These are phyloP conservation scores for Trebouxia sp. DNA, from an alignment of 139 green algal species.

Conservation along the genomic window DNA sequence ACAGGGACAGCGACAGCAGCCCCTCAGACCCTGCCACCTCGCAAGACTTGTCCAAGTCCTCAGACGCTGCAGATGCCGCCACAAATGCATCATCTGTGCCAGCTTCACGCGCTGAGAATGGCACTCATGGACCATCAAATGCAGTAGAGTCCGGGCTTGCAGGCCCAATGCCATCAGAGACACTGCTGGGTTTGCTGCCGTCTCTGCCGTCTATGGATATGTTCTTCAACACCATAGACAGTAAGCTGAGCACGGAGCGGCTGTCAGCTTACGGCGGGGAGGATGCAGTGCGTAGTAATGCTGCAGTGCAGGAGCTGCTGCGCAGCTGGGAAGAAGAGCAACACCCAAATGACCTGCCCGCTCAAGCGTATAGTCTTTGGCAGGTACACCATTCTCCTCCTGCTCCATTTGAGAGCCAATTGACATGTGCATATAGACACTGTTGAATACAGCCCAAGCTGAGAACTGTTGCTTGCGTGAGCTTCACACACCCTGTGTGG, in stretches of 20 bases:
- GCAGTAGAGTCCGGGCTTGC: neutral
- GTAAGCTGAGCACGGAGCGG: neutral
- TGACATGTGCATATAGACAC: too few species aligned
- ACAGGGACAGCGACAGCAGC: neutral
- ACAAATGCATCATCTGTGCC: neutral
- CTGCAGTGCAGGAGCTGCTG: constrained; percentile 1
- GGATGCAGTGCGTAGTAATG: neutral
- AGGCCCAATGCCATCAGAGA: neutral
- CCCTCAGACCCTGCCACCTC: neutral
- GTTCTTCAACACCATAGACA: neutral
- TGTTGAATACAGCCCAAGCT: too few species aligned
- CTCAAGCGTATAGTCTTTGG: neutral
- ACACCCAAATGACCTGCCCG: neutral
- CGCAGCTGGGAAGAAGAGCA: neutral
- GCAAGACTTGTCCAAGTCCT: neutral
- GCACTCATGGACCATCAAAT: neutral
- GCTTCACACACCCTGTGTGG: too few species aligned
- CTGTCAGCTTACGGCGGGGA: neutral
- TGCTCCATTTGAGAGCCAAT: too few species aligned
- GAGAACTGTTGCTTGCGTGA: too few species aligned
- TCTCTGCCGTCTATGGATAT: neutral
- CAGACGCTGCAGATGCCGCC: neutral
- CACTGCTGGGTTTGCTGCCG: neutral
- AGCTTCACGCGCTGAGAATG: neutral
- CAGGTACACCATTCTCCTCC: neutral